These are phyloP conservation scores for Sporopachydermia quercuum DNA, from an alignment of 805 yeast genomes.

Conservation along the genomic window DNA sequence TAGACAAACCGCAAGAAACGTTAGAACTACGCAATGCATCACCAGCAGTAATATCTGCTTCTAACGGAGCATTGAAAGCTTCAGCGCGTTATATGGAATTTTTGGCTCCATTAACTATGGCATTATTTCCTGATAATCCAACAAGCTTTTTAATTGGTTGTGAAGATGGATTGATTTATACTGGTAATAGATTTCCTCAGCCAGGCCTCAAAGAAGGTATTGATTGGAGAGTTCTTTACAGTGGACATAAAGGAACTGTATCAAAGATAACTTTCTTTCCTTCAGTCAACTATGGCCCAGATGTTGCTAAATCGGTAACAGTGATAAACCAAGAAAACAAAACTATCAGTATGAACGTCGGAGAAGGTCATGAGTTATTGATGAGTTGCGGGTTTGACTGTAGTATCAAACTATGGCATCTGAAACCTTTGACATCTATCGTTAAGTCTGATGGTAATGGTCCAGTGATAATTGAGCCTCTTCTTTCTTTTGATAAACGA, in stretches of 20 bases:
- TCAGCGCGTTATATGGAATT: slow-evolving; percentile 8
- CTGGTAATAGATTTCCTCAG: slow-evolving; percentile 17
- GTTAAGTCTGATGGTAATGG: neutral
- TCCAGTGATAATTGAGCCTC: slow-evolving; percentile 9
- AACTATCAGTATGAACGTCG: slow-evolving; percentile 5
- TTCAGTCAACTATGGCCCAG: slow-evolving; percentile 1
- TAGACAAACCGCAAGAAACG: slow-evolving; percentile 20
- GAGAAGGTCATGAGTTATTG: neutral
- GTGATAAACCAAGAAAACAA: slow-evolving; percentile 2
- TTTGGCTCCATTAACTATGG: slow-evolving; percentile 17
- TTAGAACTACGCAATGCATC: slow-evolving; percentile 13
- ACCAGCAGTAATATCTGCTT: slow-evolving; percentile 10
- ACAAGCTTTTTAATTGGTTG: slow-evolving; percentile 21
- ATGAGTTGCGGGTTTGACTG: slow-evolving; percentile 22
- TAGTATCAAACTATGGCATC: slow-evolving; percentile 21
- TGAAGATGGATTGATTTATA: slow-evolving; percentile 21
- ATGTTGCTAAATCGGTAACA: neutral
- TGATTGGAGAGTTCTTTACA: slow-evolving; percentile 11
- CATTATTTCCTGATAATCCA: slow-evolving; percentile 15
- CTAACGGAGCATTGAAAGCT: slow-evolving; percentile 3
- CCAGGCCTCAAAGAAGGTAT: slow-evolving; percentile 18
- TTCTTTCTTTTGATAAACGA: slow-evolving; percentile 13
- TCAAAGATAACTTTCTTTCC: slow-evolving; percentile 17
- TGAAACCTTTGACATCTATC: slow-evolving; percentile 5
- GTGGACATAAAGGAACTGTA: slow-evolving; percentile 21